These are phyloP conservation scores for Heliosperma pusillum DNA, from an alignment of 148 eudicot species.

Conservation along the genomic window DNA sequence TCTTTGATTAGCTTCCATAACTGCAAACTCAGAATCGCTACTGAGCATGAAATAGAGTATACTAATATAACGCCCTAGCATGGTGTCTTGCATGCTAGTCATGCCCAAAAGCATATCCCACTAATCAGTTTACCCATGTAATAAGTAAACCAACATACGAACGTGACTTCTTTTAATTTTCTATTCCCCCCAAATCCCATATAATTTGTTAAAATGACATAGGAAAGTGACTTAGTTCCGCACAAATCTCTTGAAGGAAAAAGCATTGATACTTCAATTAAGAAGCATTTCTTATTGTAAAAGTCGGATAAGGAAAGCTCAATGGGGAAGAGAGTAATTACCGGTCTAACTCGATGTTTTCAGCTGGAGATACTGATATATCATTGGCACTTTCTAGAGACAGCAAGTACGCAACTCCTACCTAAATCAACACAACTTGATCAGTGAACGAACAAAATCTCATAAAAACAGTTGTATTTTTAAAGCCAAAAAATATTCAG, in stretches of 20 bases:
- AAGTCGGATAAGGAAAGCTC: neutral
- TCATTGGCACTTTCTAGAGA: slow-evolving; percentile 88
- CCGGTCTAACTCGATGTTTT: slow-evolving; percentile 95
- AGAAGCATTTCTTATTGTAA: neutral
- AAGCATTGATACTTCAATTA: neutral
- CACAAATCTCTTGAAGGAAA: neutral
- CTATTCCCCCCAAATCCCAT: neutral
- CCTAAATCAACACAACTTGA: slow-evolving; percentile 43
- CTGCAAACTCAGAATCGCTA: neutral
- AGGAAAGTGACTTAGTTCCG: neutral
- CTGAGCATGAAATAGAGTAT: neutral
- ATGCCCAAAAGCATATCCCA: neutral
- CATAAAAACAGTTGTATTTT: neutral
- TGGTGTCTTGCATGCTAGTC: neutral
- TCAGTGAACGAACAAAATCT: slow-evolving; percentile 6
- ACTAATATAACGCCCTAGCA: neutral
- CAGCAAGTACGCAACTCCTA: slow-evolving; percentile 89
- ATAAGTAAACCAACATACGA: neutral
- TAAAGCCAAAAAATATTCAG: neutral
- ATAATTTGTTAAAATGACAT: neutral
- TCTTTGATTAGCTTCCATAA: neutral
- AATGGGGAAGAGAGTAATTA: slow-evolving; percentile 25
- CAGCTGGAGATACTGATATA: slow-evolving; percentile 57
- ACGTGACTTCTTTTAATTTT: neutral
- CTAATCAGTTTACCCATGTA: neutral